These are phyloP conservation scores for Eimeria necatrix DNA, from an alignment of 169 alveolate genomes.

Conservation along the genomic window DNA sequence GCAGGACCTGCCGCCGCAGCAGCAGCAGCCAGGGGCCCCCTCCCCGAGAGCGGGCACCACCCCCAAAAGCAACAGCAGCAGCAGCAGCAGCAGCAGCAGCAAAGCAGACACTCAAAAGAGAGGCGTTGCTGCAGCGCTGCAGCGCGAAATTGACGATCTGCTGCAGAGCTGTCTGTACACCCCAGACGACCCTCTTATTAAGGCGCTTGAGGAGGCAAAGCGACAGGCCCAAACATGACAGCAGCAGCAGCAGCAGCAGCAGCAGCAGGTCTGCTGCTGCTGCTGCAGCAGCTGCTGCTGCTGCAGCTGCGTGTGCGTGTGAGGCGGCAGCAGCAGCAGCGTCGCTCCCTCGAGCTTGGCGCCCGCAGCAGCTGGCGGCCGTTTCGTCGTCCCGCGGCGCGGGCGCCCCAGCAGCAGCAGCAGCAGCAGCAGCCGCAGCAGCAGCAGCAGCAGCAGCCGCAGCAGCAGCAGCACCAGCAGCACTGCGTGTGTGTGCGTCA, in stretches of 20 bases:
- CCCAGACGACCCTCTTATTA: constrained; percentile 37
- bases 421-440: not conserved
- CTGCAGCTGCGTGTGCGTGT: constrained; percentile 5
- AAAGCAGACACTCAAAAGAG: not conserved
- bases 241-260: too few relatives aligned
- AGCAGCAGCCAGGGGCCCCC: not conserved
- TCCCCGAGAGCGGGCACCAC: not conserved
- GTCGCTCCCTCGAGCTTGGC: too few relatives aligned
- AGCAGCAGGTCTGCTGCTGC: not conserved
- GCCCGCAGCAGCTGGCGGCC: too few relatives aligned
- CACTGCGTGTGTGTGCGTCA: too few relatives aligned
- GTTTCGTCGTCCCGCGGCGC: too few relatives aligned
- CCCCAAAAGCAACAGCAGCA: not conserved
- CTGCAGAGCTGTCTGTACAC: constrained; percentile 43
- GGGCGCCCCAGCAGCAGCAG: not conserved
- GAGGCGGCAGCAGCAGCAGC: not conserved
- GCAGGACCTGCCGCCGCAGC: not conserved
- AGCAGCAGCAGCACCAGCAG: too few relatives aligned
- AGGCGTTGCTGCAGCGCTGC: constrained; percentile 18
- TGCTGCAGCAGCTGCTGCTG: constrained; percentile 27
- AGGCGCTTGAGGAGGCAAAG: constrained; percentile 32
- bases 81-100: constrained; percentile 21
- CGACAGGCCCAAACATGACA: not conserved
- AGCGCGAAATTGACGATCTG: not conserved
- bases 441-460: not conserved